Evolutionary conservation across 2,329 filamentous ascomycete species (phyloP).

Genomic region (Akanthomyces uredinophilus): DNA sequence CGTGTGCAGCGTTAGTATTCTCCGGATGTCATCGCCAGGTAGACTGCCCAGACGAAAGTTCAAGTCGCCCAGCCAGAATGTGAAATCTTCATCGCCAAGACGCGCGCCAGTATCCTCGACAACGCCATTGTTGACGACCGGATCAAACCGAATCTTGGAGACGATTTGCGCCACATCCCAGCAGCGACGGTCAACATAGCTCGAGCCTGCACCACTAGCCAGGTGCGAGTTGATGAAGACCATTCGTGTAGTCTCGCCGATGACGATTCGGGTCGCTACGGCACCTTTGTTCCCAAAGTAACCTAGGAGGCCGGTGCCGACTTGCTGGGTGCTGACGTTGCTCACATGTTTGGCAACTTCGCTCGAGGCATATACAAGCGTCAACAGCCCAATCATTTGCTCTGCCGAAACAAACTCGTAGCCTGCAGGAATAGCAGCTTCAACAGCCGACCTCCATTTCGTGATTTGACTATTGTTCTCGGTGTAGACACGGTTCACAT

Average conservation of each 20-base stretch:
- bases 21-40: conserved; percentile 83
- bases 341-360: conserved; percentile 68
- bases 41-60: conserved; percentile 90
- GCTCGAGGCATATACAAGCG: conserved; percentile 81
- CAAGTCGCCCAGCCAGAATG: conserved; percentile 93
- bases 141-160: conserved; percentile 70
- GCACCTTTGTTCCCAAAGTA: conserved; percentile 97
- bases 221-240: conserved; percentile 91
- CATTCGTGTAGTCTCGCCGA: conserved; percentile 84
- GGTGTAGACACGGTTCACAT: conserved; percentile 64
- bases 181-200: conserved; percentile 73
- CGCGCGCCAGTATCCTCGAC: conserved; percentile 59
- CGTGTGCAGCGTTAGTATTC: conserved; percentile 76
- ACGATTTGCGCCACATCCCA: conserved; percentile 85
- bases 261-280: conserved; percentile 70
- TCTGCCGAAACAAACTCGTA: conserved; percentile 75
- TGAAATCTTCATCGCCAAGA: conserved; percentile 87
- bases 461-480: conserved; percentile 61
- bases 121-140: conserved; percentile 61
- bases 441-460: conserved; percentile 76
- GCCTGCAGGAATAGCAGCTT: conserved; percentile 66
- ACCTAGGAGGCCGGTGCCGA: conserved; percentile 85
- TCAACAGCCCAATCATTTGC: conserved; percentile 78
- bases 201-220: conserved; percentile 76
- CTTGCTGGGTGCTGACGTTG: conserved; percentile 73